These are phyloP conservation scores for Rhodotorula sp. DNA, from an alignment of 1,284 basidiomycete genomes.

Conservation along the genomic window DNA sequence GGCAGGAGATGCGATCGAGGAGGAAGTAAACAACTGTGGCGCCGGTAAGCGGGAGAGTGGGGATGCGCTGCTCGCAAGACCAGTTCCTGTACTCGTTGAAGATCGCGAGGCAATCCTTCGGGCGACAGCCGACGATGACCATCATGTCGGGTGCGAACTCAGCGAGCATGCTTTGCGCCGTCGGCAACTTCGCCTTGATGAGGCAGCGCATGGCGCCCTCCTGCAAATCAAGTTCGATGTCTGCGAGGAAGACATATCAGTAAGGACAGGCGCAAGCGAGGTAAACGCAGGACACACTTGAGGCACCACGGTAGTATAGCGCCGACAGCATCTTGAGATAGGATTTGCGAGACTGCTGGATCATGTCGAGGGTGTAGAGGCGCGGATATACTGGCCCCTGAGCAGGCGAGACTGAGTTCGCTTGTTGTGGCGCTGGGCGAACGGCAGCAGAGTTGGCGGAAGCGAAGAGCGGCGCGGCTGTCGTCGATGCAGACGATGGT, in stretches of 20 bases:
- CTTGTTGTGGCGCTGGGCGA: background rate
- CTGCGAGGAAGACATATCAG: background rate
- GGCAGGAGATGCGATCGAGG: background rate
- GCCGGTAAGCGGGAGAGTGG: conserved; percentile 20
- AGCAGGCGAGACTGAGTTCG: background rate
- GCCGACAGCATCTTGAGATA: background rate
- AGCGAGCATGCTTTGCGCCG: background rate
- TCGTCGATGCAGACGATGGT: background rate
- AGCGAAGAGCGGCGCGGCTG: background rate
- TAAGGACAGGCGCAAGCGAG: background rate
- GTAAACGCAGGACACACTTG: background rate
- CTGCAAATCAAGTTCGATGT: conserved; percentile 1
- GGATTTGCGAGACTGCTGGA: background rate
- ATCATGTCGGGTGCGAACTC: background rate
- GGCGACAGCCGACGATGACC: background rate
- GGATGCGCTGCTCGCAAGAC: background rate
- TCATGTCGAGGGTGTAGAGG: background rate
- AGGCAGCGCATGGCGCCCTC: background rate
- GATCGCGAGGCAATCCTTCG: background rate
- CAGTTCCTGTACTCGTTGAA: conserved; percentile 8
- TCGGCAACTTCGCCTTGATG: background rate
- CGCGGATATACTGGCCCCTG: background rate
- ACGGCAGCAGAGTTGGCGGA: background rate
- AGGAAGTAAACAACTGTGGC: conserved; percentile 6
- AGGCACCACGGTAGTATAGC: background rate